Conservation (phyloP, 768 basidiomycete genomes). For the Hericium rajendrae region DNA sequence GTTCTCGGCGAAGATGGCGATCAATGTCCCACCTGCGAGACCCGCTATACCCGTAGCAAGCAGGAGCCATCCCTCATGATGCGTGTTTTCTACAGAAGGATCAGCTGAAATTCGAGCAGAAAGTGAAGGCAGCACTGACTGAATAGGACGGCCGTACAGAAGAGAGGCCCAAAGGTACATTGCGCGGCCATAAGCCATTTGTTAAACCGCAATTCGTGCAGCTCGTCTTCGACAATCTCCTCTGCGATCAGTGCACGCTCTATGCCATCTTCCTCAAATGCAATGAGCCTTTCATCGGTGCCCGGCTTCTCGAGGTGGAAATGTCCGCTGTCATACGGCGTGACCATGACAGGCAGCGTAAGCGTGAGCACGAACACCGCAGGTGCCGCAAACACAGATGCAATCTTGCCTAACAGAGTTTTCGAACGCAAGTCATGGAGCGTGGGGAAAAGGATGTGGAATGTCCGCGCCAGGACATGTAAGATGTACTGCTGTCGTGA, state of each 20-base stretch:
- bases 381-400: conserved; percentile 75
- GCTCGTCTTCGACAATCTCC: conserved; percentile 59
- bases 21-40: conserved; percentile 39
- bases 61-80: conserved; percentile 39
- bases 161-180: conserved; percentile 73
- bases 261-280: conserved; percentile 70
- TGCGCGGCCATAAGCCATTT: conserved; percentile 84
- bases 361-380: conserved; percentile 80
- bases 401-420: conserved; percentile 58
- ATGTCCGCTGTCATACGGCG: conserved; percentile 31
- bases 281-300: conserved; percentile 40
- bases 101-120: neutral
- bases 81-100: conserved; percentile 31
- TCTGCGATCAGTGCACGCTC: conserved; percentile 65
- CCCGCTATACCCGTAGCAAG: conserved; percentile 49
- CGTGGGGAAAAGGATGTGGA: conserved; percentile 76
- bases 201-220: conserved; percentile 57
- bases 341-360: conserved; percentile 84
- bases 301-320: conserved; percentile 33
- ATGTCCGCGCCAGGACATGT: conserved; percentile 30
- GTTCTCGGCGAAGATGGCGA: conserved; percentile 48
- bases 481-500: conserved; percentile 30
- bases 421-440: conserved; percentile 66
- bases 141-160: conserved; percentile 68
- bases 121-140: conserved; percentile 36